Conservation (phyloP, 139 green algal species). For the Chlamydomonas asymmetrica region DNA sequence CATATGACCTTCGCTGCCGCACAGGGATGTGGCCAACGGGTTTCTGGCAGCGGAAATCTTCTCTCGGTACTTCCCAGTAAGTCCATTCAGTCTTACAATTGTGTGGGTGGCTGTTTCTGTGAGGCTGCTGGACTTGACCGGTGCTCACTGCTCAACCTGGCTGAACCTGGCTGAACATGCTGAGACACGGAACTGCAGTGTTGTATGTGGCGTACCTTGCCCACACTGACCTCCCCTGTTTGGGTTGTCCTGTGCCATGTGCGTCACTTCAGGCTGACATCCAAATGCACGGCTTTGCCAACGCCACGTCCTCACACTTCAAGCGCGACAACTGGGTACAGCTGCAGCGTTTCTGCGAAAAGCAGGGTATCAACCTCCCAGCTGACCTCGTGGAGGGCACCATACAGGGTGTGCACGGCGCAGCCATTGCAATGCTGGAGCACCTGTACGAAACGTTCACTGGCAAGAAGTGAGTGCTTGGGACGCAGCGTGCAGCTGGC, state of each 20-base stretch:
- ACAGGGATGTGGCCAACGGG: conserved; percentile 58
- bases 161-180: too few species aligned
- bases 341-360: conserved; percentile 38
- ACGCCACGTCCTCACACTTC: conserved; percentile 50
- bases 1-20: too few species aligned
- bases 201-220: too few species aligned
- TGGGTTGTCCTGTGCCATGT: too few species aligned
- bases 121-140: too few species aligned
- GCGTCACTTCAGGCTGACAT: conserved; percentile 61
- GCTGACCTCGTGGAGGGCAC: conserved; percentile 47
- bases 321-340: conserved; percentile 66
- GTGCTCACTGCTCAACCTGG: too few species aligned
- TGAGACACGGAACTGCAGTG: too few species aligned
- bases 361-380: conserved; percentile 43
- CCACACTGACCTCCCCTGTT: too few species aligned
- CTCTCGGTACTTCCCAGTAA: conserved; percentile 55
- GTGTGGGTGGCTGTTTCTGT: too few species aligned
- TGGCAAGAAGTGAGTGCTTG: conserved; percentile 56
- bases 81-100: not conserved
- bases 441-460: conserved; percentile 59
- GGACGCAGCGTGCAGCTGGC: too few species aligned
- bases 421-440: conserved; percentile 50
- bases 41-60: conserved; percentile 65
- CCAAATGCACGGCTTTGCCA: conserved; percentile 66
- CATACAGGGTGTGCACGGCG: conserved; percentile 42